These are phyloP conservation scores for Oenanthe javanica DNA, from an alignment of 140 eudicot genomes.

Conservation along the genomic window DNA sequence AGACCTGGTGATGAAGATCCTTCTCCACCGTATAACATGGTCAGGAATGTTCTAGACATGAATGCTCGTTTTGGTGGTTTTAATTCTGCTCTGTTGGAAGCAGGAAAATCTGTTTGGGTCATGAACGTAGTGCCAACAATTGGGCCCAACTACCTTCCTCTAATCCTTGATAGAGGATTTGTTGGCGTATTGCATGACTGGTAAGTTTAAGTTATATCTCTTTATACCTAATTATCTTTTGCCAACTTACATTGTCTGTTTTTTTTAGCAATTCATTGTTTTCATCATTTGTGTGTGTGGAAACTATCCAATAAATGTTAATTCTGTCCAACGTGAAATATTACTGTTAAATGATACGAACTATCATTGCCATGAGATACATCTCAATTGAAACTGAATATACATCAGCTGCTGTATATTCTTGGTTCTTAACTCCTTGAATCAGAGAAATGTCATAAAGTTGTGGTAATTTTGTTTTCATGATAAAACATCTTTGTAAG, in stretches of 20 bases:
- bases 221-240: neutral
- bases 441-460: neutral
- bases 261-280: neutral
- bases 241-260: neutral
- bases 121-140: conserved; percentile 92
- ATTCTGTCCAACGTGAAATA: neutral
- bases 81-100: conserved; percentile 74
- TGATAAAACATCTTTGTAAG: neutral
- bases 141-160: conserved; percentile 72
- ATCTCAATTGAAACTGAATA: neutral
- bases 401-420: neutral
- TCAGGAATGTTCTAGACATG: conserved; percentile 94
- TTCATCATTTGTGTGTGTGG: neutral
- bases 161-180: conserved; percentile 86
- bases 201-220: conserved; percentile 30
- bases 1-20: conserved; percentile 99
- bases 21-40: conserved; percentile 96
- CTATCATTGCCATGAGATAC: neutral
- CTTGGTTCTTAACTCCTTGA: neutral
- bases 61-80: conserved; percentile 90
- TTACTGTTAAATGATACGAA: neutral
- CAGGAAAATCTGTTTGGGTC: conserved; percentile 92
- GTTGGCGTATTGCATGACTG: conserved; percentile 91
- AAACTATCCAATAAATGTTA: neutral
- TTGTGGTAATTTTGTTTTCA: neutral